phyloP scores from a whole-genome alignment of 176 grass and related monocot species.

The Paspalum vaginatum region DNA sequence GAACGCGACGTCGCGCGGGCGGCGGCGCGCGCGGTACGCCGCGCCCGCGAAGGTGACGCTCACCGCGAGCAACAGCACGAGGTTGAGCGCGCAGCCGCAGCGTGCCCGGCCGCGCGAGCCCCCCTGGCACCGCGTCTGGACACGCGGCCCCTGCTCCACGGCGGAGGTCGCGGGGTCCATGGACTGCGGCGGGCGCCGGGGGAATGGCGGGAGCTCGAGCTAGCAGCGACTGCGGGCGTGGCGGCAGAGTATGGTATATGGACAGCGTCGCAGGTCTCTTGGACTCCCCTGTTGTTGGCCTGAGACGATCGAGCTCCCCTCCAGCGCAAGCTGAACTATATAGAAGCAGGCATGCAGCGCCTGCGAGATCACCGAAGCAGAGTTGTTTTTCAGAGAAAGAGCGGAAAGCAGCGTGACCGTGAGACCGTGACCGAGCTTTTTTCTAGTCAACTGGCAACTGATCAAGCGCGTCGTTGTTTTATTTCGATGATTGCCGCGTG shows the following conservation, averaged over 20 bases:
- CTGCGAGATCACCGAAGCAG: too few species aligned
- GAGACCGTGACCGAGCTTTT: too few species aligned
- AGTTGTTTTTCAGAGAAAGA: background rate
- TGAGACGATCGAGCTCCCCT: too few species aligned
- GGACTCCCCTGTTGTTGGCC: too few species aligned
- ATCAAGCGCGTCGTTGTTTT: background rate
- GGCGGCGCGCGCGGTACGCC: slow-evolving; percentile 19
- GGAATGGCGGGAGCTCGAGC: too few species aligned
- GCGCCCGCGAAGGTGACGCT: slow-evolving; percentile 13
- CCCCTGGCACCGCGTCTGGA: background rate
- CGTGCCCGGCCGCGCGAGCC: background rate
- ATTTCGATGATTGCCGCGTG: too few species aligned
- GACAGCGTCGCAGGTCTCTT: too few species aligned
- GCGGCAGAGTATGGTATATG: too few species aligned
- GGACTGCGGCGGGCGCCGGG: background rate
- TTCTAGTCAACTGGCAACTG: background rate
- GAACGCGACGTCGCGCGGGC: slow-evolving; percentile 19
- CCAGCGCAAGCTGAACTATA: background rate
- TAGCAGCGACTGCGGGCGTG: too few species aligned
- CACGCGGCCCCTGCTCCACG: background rate
- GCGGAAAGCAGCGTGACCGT: background rate
- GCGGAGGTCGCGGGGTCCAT: background rate
- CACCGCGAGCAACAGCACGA: background rate
- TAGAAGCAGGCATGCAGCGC: too few species aligned
- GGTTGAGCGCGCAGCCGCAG: background rate